Evolutionary conservation across 306 rosid species (phyloP), one percentile per base, ranked within the genome.

Genomic region (Malus domestica): DNA sequence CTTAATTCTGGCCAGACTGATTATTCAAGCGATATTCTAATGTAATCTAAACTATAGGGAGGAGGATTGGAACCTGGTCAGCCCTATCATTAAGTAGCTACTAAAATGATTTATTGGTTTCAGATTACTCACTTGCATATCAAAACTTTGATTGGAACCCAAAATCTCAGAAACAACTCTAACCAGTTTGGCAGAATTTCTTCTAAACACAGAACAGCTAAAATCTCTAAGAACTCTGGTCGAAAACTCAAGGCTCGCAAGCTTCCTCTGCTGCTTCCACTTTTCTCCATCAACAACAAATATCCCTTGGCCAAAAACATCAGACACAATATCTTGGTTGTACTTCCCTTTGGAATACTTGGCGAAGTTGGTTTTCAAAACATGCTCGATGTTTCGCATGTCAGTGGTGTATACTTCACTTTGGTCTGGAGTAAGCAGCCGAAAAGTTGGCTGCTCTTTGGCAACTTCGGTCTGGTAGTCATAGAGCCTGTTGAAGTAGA

Each of bases 261-360:
- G 84, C 81, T 89, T 93, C 81, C 94, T 86, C 76, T 93, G 98
- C 57, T 86, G 86, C 76, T 74, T 84, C 98, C 98, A 93, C 80
- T 76, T 83, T 1, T 85, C 90, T 11, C 93, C 94, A 74, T 93
- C 94, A 61, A 90, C 91, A 0, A 8, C 70, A 57, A 93, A 93
- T 66, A 93, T 90, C 55, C 98, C 98, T 6, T 84, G 73, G 52
- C 91, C 92, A 38, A 90, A 84, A 72, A 93, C 78, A 80, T 89
- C 97, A 32, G 61, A 51, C 12, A 78, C 0, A 1, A 83, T 46
- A 1, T 82, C 91, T n/a, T 75, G 84, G 32, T 72, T 65, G 22
- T 52, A 46, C 51, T 74, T 71, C 2, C 98, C 98, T 83, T 85
- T 93, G 2, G 87, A 60, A 33, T 90, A 93, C 62, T 80, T 79